A percentile compares a stretch with the other conserved stretches of the same genome.
Conservation (phyloP, 306 rosid species). For the Clitoria ternatea region DNA sequence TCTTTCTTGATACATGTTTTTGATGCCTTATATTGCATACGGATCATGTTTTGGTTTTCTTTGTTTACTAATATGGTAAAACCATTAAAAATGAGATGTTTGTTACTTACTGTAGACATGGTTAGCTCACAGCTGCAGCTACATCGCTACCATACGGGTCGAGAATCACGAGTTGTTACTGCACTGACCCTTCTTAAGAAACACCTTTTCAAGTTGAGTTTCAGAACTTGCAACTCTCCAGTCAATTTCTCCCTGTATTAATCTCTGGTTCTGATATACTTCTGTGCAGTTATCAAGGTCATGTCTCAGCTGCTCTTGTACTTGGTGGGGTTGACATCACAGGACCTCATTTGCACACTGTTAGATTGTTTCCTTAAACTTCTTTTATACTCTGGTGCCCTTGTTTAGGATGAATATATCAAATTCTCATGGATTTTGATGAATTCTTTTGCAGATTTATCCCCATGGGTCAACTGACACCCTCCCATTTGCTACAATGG, state of each 20-base stretch:
- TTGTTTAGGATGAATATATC: constrained; percentile 8
- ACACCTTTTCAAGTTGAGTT: constrained; percentile 49
- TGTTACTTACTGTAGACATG: constrained; percentile 59
- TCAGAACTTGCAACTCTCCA: constrained; percentile 1
- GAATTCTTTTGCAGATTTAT: constrained; percentile 52
- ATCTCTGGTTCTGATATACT: constrained; percentile 3
- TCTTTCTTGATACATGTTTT: background rate
- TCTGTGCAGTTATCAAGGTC: constrained; percentile 73
- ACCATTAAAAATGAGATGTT: constrained; percentile 17
- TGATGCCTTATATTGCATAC: background rate
- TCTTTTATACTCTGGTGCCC: background rate
- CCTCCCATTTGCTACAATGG: constrained; percentile 52
- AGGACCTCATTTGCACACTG: constrained; percentile 95
- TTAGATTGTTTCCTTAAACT: constrained; percentile 36
- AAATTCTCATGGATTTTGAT: constrained; percentile 23
- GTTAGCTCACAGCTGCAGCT: constrained; percentile 94
- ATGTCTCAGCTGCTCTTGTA: constrained; percentile 85
- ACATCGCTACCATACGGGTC: constrained; percentile 91
- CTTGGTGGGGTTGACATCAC: constrained; percentile 97
- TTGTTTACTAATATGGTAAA: background rate
- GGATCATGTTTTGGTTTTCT: background rate
- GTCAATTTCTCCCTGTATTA: background rate
- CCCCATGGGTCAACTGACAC: constrained; percentile 86
- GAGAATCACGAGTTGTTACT: constrained; percentile 53
- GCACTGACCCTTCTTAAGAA: constrained; percentile 47